A percentile compares a stretch with the other conserved stretches of the same genome.
These are phyloP conservation scores for Agastache rugosa DNA, from an alignment of 257 asterid species.

Conservation along the genomic window DNA sequence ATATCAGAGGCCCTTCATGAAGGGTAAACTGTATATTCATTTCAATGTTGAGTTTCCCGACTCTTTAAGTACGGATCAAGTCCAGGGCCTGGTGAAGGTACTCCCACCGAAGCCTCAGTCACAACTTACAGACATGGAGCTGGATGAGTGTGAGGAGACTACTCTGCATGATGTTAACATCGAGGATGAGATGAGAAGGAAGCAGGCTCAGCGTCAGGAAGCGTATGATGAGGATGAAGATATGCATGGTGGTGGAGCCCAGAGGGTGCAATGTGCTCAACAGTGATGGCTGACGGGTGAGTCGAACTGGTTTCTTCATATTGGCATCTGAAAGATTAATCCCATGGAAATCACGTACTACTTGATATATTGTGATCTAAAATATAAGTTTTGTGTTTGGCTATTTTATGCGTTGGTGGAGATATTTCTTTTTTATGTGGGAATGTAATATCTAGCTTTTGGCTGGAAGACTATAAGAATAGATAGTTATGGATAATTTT, in stretches of 20 bases:
- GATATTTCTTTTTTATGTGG: background rate
- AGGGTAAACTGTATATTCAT: conserved; percentile 61
- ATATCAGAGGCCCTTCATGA: conserved; percentile 61
- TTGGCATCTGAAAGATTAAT: background rate
- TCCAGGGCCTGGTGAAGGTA: conserved; percentile 41
- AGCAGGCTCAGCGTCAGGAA: conserved; percentile 62
- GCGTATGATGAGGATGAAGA: conserved; percentile 83
- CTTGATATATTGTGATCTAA: background rate
- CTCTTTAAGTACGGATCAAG: conserved; percentile 45
- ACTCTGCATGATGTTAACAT: conserved; percentile 59
- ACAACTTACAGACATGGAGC: conserved; percentile 56
- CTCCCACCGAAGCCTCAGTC: conserved; percentile 53
- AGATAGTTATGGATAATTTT: background rate
- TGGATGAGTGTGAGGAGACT: conserved; percentile 69
- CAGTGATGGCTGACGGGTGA: conserved; percentile 46
- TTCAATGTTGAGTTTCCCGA: conserved; percentile 66
- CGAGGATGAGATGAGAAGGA: conserved; percentile 63
- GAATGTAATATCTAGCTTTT: background rate
- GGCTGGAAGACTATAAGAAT: background rate
- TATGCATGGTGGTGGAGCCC: conserved; percentile 60
- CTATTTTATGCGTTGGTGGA: background rate
- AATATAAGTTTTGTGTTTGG: background rate
- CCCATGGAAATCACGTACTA: background rate
- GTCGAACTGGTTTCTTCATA: background rate
- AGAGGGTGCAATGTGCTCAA: conserved; percentile 82